Base-by-base conservation (phyloP, 805 yeast species). In the Starmerella geochares region DNA sequence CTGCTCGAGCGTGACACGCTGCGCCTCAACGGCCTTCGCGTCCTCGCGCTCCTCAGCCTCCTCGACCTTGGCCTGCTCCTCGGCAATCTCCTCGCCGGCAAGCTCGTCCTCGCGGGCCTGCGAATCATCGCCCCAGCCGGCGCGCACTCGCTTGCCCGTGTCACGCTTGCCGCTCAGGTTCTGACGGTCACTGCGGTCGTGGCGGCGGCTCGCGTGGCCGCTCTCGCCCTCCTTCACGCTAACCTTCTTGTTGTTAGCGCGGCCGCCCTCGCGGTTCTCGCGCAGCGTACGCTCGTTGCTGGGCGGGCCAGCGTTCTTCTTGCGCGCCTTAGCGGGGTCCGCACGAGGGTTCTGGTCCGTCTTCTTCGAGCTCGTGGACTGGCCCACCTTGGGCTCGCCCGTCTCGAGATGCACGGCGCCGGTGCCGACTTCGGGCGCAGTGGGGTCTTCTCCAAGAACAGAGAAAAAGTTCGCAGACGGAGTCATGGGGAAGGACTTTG, bases 211-310 rank as follows among this genome's bases (percentile, higher is more conserved):
- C 50, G 73, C 61, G 53, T 73, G 62, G 61, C 79, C 74, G 60
- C 76, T 77, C 53, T 77, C 72, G 60, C 78, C 79, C 56, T 71
- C 72, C 44, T 68, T 67, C 29, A 58, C 62, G 59, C 65, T 70
- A 54, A 73, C 65, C 58, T 67, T 70, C 61, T 68, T 71, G 74
- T 76, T 71, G 69, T 76, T 76, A 54, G 66, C 54, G 60, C 78
- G 76, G 77, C 92, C 92, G 69, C 81, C 79, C 29, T 37, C 41
- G 66, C 70, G 66, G 74, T 78, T 80, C 76, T 72, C 79, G 70
- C 73, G 80, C 69, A 80, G 71, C 56, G 94, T 95, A 62, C 86
- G 94, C 65, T 86, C 95, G 75, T 86, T 87, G 70, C 92, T 94
- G 61, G 86, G 71, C 51, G 81, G 73, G 46, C 60, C 59, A 14